phyloP scores from a whole-genome alignment of 768 basidiomycete genomes.

The Termitomyces sp. region DNA sequence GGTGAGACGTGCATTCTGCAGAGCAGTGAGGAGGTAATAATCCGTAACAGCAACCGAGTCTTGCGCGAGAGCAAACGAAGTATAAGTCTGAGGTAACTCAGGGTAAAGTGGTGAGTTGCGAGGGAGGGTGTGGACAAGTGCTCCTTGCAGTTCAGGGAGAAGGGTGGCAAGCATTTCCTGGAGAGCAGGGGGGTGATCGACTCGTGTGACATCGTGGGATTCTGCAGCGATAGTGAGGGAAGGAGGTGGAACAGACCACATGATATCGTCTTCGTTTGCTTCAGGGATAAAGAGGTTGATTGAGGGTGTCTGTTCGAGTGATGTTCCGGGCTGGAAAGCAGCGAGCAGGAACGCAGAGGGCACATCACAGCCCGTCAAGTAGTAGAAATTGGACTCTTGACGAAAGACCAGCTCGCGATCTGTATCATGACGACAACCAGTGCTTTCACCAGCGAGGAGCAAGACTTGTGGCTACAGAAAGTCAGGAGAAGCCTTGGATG shows the following conservation, averaged over 20 bases:
- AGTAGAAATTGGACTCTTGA: conserved; percentile 83
- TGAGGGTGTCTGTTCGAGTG: conserved; percentile 27
- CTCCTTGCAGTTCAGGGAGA: conserved; percentile 43
- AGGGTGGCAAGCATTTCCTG: conserved; percentile 38
- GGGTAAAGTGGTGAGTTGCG: conserved; percentile 47
- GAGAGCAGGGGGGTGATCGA: conserved; percentile 46
- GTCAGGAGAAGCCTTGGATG: not conserved
- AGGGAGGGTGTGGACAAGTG: conserved; percentile 64
- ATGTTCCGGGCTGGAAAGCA: conserved; percentile 39
- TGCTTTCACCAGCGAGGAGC: conserved; percentile 58
- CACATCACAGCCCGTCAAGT: conserved; percentile 74
- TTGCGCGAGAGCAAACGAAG: conserved; percentile 26
- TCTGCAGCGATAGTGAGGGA: conserved; percentile 44
- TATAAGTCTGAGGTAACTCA: conserved; percentile 35
- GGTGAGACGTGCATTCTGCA: conserved; percentile 76
- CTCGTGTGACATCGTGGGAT: conserved; percentile 54
- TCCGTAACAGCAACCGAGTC: conserved; percentile 40
- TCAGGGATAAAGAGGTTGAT: conserved; percentile 76
- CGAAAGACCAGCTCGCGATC: conserved; percentile 72
- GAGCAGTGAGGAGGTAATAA: conserved; percentile 62
- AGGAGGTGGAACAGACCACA: conserved; percentile 88
- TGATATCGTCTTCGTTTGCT: conserved; percentile 61
- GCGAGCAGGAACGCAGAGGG: conserved; percentile 67
- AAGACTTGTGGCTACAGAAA: conserved; percentile 57
- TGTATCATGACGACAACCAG: conserved; percentile 71